These are phyloP conservation scores for Inga leiocalycina DNA, from an alignment of 306 rosid genomes.

Conservation along the genomic window DNA sequence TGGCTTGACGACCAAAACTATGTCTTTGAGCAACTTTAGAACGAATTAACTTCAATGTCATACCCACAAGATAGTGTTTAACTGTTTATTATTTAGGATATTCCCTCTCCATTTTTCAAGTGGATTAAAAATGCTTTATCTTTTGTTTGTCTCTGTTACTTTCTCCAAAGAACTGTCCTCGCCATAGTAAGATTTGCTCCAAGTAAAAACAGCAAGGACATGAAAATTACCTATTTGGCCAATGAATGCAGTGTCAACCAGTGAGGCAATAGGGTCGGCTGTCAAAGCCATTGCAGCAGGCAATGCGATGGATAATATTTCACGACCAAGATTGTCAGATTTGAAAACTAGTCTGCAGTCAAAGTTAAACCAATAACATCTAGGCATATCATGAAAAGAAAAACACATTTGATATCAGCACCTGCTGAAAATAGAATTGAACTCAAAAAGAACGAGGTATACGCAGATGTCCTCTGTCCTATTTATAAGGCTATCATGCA, in stretches of 20 bases:
- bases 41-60: background rate
- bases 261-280: conserved; percentile 95
- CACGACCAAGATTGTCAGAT: conserved; percentile 70
- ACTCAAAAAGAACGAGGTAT: background rate
- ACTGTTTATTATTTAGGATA: background rate
- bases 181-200: background rate
- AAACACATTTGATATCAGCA: background rate
- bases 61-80: background rate
- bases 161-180: background rate
- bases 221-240: conserved; percentile 78
- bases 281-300: conserved; percentile 93
- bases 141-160: background rate
- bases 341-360: conserved; percentile 2
- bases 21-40: background rate
- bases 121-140: background rate
- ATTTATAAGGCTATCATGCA: background rate
- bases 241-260: conserved; percentile 91
- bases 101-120: background rate
- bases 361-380: conserved; percentile 7
- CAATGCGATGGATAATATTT: conserved; percentile 78
- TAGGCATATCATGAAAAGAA: background rate
- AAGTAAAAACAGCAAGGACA: conserved; percentile 8
- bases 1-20: background rate
- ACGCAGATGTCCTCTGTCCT: background rate
- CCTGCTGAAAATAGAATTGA: background rate